These are phyloP conservation scores for Coemansia sp. DNA, from an alignment of 192 early-diverging fungal species.

Conservation along the genomic window DNA sequence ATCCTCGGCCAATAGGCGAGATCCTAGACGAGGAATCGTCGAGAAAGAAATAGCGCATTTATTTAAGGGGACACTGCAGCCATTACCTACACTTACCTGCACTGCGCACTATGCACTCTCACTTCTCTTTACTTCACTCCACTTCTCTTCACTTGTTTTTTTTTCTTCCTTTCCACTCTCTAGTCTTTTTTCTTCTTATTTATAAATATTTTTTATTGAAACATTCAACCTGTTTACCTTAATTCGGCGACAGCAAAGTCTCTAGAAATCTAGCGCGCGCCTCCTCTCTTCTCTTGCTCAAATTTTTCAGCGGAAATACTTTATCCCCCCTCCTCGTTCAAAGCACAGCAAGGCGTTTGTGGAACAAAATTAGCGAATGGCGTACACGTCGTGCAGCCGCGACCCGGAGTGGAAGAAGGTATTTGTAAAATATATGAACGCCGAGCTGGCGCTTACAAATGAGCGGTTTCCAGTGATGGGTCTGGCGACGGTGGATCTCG, in stretches of 20 bases:
- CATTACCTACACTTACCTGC: too few relatives aligned
- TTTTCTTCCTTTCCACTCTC: not conserved
- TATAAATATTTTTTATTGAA: not conserved
- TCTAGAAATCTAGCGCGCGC: not conserved
- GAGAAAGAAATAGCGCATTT: not conserved
- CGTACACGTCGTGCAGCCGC: slow-evolving; percentile 14
- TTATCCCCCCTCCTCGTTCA: too few relatives aligned
- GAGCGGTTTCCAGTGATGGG: slow-evolving; percentile 36
- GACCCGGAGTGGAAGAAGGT: slow-evolving; percentile 48
- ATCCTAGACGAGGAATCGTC: slow-evolving; percentile 42
- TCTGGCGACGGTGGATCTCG: slow-evolving; percentile 38
- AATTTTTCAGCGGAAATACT: not conserved
- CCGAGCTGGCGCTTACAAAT: slow-evolving; percentile 21
- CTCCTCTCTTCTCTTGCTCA: not conserved
- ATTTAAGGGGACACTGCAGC: too few relatives aligned
- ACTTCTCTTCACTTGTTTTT: not conserved
- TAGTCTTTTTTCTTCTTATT: not conserved
- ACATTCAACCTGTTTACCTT: not conserved
- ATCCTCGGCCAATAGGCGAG: slow-evolving; percentile 47
- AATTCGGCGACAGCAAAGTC: not conserved
- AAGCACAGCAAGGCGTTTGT: not conserved
- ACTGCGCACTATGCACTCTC: too few relatives aligned
- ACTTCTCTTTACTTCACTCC: too few relatives aligned
- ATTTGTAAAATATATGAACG: slow-evolving; percentile 25
- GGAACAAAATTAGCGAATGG: not conserved